Conservation (phyloP, 164 flowering plant species). For the Tetracentron sinense region DNA sequence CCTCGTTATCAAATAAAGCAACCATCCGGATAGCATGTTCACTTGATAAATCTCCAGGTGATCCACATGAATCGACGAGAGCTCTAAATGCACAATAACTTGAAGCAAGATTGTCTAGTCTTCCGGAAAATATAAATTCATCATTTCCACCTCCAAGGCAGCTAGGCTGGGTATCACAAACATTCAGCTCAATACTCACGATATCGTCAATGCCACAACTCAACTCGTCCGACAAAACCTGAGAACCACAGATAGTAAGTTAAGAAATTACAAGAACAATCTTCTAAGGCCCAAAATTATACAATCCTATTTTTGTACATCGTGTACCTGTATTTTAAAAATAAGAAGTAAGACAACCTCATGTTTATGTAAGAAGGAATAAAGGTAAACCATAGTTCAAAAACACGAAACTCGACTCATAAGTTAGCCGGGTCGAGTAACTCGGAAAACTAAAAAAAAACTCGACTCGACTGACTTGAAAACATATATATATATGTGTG, state of each 20-base stretch:
- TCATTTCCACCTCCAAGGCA: conserved; percentile 91
- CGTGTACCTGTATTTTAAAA: neutral
- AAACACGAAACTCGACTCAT: no score
- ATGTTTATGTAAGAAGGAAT: neutral
- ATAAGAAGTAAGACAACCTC: neutral
- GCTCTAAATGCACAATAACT: conserved; percentile 90
- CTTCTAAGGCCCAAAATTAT: neutral
- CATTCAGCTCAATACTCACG: conserved; percentile 61
- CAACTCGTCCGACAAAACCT: conserved; percentile 78
- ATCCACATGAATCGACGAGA: conserved; percentile 74
- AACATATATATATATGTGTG: no score
- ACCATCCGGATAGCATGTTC: conserved; percentile 84
- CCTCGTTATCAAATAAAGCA: conserved; percentile 94
- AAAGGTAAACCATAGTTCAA: no score
- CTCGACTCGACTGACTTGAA: no score
- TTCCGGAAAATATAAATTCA: conserved; percentile 94
- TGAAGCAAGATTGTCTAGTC: conserved; percentile 92
- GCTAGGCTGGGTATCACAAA: conserved; percentile 95
- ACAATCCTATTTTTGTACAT: no score
- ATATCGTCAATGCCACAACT: conserved; percentile 66
- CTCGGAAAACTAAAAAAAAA: no score
- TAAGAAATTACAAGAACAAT: conserved; percentile 6
- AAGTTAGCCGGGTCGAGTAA: no score
- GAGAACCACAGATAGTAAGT: conserved; percentile 6
- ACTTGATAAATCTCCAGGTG: conserved; percentile 50